phyloP scores from a whole-genome alignment of 163 green algal species.

The Smithsoniella earleae region DNA sequence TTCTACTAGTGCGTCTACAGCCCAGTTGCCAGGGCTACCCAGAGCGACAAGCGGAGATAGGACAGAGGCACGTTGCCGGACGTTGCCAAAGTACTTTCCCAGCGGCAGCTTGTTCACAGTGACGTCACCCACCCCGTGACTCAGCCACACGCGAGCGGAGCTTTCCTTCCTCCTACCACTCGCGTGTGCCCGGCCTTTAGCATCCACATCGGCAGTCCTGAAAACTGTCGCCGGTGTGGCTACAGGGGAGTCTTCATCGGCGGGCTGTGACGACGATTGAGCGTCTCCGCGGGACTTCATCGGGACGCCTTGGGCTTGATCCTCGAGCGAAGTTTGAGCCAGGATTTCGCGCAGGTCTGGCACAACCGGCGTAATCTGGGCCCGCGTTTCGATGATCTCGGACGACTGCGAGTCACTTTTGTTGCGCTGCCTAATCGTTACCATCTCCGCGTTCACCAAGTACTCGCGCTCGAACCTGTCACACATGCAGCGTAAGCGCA shows the following conservation, averaged over 20 bases:
- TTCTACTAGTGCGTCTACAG: not conserved
- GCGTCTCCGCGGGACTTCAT: too few relatives aligned
- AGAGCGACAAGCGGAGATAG: not conserved
- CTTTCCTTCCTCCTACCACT: not conserved
- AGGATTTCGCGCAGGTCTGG: conserved; percentile 8
- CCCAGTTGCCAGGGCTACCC: not conserved
- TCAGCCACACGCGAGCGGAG: conserved; percentile 17
- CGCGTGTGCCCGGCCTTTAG: not conserved
- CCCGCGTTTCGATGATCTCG: too few relatives aligned
- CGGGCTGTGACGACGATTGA: too few relatives aligned
- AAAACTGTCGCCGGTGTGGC: too few relatives aligned
- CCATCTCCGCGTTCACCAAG: not conserved
- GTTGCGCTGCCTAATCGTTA: not conserved
- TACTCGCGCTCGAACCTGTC: conserved; percentile 1
- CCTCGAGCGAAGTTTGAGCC: not conserved
- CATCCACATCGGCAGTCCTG: not conserved
- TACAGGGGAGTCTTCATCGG: too few relatives aligned
- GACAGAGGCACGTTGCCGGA: not conserved
- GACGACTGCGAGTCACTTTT: too few relatives aligned
- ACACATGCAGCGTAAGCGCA: not conserved
- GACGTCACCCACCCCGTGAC: not conserved
- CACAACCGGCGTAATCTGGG: not conserved
- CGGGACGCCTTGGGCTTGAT: too few relatives aligned
- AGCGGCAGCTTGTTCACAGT: conserved; percentile 7
- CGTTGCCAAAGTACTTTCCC: conserved; percentile 5